Conservation (phyloP, 1,284 basidiomycete species). For the Termitomyces sp. region DNA sequence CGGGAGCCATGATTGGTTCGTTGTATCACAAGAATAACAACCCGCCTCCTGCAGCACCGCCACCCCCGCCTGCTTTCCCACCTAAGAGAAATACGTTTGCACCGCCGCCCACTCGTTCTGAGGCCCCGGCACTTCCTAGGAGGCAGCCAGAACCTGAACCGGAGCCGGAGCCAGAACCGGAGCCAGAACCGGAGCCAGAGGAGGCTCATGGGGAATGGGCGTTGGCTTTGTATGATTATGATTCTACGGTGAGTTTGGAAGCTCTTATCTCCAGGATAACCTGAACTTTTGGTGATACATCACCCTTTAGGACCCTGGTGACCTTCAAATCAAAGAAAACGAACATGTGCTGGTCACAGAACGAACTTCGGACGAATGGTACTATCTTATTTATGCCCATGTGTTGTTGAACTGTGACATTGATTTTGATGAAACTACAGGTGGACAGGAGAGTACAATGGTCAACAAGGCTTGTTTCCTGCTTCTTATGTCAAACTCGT, state of each 20-base stretch:
- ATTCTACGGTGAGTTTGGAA: slow-evolving; percentile 46
- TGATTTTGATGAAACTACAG: slow-evolving; percentile 30
- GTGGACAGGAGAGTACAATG: slow-evolving; percentile 71
- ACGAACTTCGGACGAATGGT: slow-evolving; percentile 72
- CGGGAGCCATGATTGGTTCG: slow-evolving; percentile 47
- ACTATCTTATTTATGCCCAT: slow-evolving; percentile 19
- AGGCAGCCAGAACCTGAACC: slow-evolving; percentile 16
- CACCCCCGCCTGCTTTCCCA: slow-evolving; percentile 41
- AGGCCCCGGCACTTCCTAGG: slow-evolving; percentile 12
- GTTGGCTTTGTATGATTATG: slow-evolving; percentile 72
- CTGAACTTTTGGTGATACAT: not conserved
- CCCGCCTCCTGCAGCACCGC: slow-evolving; percentile 32
- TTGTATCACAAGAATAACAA: slow-evolving; percentile 38
- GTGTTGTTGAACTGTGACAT: not conserved
- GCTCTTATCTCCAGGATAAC: not conserved
- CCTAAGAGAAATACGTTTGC: slow-evolving; percentile 42
- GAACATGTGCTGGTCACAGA: slow-evolving; percentile 57
- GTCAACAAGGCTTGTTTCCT: slow-evolving; percentile 63
- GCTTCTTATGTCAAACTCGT: slow-evolving; percentile 69
- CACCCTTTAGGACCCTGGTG: slow-evolving; percentile 56
- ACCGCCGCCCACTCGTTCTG: slow-evolving; percentile 45
- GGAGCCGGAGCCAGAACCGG: slow-evolving; percentile 29
- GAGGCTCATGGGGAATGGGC: slow-evolving; percentile 64
- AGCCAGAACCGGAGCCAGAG: slow-evolving; percentile 22
- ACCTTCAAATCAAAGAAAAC: slow-evolving; percentile 52